phyloP scores from a whole-genome alignment of 2,329 filamentous ascomycete species.

The Emmonsia crescens region DNA sequence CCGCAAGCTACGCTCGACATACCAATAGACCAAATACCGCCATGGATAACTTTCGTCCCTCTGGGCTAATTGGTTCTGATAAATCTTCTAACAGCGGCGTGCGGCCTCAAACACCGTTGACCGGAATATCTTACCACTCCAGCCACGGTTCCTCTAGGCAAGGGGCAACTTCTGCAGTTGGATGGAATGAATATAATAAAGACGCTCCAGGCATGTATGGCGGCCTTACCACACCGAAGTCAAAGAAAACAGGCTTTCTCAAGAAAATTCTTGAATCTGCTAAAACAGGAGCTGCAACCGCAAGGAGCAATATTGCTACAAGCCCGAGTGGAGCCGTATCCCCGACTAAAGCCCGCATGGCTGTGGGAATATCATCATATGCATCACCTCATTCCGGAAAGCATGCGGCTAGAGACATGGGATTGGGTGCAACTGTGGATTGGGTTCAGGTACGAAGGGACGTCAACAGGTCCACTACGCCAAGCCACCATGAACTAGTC shows the following conservation, averaged over 20 bases:
- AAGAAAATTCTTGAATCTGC: constrained; percentile 91
- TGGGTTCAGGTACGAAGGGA: constrained; percentile 98
- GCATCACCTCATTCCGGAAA: constrained; percentile 26
- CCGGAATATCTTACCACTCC: constrained; percentile 80
- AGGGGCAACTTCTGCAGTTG: constrained; percentile 53
- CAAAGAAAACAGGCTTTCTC: constrained; percentile 81
- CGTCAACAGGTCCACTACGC: constrained; percentile 86
- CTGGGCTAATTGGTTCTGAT: constrained; percentile 29
- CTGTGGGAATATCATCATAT: constrained; percentile 36
- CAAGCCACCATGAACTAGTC: constrained; percentile 75
- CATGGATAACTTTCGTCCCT: constrained; percentile 25
- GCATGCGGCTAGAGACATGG: constrained; percentile 59
- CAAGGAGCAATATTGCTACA: constrained; percentile 70
- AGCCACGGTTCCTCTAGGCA: constrained; percentile 58
- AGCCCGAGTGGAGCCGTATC: constrained; percentile 40
- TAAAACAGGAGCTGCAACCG: constrained; percentile 85
- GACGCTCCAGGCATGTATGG: constrained; percentile 62
- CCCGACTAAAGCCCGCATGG: constrained; percentile 39
- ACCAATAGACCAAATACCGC: constrained; percentile 43
- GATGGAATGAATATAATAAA: constrained; percentile 42
- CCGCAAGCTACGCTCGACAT: constrained; percentile 78
- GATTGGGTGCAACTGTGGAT: constrained; percentile 52
- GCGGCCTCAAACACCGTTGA: constrained; percentile 48
- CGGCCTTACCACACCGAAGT: constrained; percentile 63
- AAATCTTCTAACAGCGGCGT: constrained; percentile 17